phyloP scores from a whole-genome alignment of 345 rosid species.

The Corchorus olitorius region DNA sequence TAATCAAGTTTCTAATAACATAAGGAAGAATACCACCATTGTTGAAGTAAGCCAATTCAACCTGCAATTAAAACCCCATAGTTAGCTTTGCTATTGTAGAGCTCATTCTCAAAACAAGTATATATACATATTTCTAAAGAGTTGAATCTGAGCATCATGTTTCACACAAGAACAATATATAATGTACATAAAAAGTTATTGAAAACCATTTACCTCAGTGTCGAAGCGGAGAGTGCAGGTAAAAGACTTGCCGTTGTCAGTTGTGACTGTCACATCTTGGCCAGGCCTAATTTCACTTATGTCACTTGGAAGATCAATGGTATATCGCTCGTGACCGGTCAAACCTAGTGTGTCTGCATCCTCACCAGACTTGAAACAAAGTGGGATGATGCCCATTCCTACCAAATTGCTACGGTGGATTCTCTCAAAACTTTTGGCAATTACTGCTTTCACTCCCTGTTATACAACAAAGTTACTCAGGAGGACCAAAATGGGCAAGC shows the following conservation, averaged over 20 bases:
- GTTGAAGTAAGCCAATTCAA: constrained; percentile 88
- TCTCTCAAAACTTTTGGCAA: constrained; percentile 96
- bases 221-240: constrained; percentile 92
- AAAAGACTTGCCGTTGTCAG: constrained; percentile 82
- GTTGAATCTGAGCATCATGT: background rate
- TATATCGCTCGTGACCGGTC: constrained; percentile 89
- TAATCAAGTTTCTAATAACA: constrained; percentile 79
- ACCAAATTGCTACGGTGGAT: constrained; percentile 97
- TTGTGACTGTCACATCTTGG: constrained; percentile 88
- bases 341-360: constrained; percentile 86
- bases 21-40: constrained; percentile 98
- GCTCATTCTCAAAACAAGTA: background rate
- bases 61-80: constrained; percentile 46
- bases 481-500: background rate
- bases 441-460: constrained; percentile 98
- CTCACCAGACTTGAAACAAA: constrained; percentile 92
- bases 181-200: background rate
- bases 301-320: constrained; percentile 78
- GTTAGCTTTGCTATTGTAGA: background rate
- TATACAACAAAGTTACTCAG: constrained; percentile 20
- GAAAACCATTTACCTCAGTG: constrained; percentile 66
- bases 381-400: constrained; percentile 97
- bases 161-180: too few relatives aligned
- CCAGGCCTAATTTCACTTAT: constrained; percentile 84
- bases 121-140: background rate